These are phyloP conservation scores for Nakazawaea ishiwadae DNA, from an alignment of 805 yeast species.

Conservation along the genomic window DNA sequence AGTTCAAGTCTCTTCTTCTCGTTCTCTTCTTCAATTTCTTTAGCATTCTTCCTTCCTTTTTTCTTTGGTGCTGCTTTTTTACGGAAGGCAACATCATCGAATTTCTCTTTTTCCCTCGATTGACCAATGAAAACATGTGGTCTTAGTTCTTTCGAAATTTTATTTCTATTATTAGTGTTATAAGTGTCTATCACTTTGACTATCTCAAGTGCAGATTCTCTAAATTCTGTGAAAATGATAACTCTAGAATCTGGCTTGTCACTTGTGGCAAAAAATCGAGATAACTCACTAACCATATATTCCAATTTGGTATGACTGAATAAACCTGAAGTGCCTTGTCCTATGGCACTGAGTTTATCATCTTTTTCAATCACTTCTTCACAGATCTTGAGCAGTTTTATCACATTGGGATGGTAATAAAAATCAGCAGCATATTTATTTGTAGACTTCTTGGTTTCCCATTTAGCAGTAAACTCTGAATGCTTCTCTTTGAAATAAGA, in stretches of 20 bases:
- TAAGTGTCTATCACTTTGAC: constrained; percentile 55
- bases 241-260: constrained; percentile 57
- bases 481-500: constrained; percentile 57
- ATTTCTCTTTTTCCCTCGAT: constrained; percentile 65
- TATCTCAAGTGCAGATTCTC: constrained; percentile 89
- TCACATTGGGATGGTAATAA: constrained; percentile 47
- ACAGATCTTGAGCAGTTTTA: constrained; percentile 37
- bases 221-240: constrained; percentile 80
- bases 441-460: constrained; percentile 50
- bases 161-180: constrained; percentile 20
- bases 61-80: constrained; percentile 41
- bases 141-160: constrained; percentile 31
- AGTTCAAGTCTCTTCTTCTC: constrained; percentile 23
- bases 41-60: constrained; percentile 31
- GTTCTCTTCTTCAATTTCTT: constrained; percentile 25
- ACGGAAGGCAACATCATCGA: constrained; percentile 50
- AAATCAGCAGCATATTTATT: constrained; percentile 61
- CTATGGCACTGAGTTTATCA: constrained; percentile 17
- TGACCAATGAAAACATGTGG: constrained; percentile 96
- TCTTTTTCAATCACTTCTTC: constrained; percentile 33
- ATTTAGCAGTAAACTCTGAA: constrained; percentile 54
- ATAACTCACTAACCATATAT: constrained; percentile 51
- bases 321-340: constrained; percentile 22
- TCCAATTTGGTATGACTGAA: constrained; percentile 73
- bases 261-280: constrained; percentile 42